Conservation (phyloP, 176 grass and related monocot genomes). For the Eleusine indica region DNA sequence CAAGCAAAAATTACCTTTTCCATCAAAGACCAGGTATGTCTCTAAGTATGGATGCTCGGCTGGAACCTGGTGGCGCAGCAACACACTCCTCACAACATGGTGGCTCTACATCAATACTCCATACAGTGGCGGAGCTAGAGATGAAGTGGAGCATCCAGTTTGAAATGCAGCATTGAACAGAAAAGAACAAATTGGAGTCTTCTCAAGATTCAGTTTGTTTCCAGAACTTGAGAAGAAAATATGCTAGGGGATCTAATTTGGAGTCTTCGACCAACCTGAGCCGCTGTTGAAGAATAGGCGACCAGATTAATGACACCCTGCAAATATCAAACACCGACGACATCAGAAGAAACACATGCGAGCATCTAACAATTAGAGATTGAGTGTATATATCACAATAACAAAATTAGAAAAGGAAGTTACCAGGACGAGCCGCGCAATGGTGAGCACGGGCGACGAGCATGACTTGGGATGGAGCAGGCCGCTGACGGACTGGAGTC, state of each 20-base stretch:
- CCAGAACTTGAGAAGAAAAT: background rate
- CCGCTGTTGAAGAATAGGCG: conserved; percentile 62
- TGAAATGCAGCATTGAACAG: background rate
- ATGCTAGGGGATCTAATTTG: background rate
- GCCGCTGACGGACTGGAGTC: conserved; percentile 52
- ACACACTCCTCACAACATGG: no score
- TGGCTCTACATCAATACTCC: no score
- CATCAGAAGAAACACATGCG: background rate
- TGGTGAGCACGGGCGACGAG: conserved; percentile 69
- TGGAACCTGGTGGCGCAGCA: no score
- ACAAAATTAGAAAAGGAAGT: no score
- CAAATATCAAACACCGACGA: background rate
- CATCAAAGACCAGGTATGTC: no score
- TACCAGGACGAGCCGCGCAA: conserved; percentile 77
- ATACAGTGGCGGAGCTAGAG: no score
- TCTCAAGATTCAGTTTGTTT: background rate
- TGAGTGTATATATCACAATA: background rate
- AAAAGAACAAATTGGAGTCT: background rate
- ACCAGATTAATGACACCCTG: conserved; percentile 80
- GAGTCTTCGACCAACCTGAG: conserved; percentile 57
- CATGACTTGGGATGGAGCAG: conserved; percentile 76
- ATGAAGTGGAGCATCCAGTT: no score
- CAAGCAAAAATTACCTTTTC: no score
- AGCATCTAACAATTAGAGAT: background rate
- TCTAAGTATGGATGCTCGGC: no score